Evolutionary conservation across 192 early-diverging fungal species (phyloP), one percentile per base, ranked within the genome.

Genomic region (Radiomyces spectabilis): DNA sequence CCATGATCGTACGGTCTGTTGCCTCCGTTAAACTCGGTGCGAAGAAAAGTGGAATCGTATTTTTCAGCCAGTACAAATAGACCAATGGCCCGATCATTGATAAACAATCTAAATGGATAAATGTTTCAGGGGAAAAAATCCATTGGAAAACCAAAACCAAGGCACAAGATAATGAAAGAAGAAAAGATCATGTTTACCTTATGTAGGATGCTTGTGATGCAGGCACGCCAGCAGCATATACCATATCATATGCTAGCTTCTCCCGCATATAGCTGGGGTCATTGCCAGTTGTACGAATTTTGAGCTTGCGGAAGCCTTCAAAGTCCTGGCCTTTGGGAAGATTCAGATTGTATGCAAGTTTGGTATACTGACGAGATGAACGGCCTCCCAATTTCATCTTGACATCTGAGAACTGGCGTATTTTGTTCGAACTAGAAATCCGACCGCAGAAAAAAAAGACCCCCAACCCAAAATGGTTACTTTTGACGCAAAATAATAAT

Each of bases 231-330:
- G 57, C 51, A 16, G 56, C 41, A 7, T 60, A 29, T 2, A 50
- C 18, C 30, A 59, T 49, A 25, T 59, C 45, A 35, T 26, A 25
- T 15, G 53, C 27, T 10, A 66, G 30, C 32, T 55, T 53, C 21
- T 66, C 64, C 16, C 64, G 52, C 18, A 66, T 55, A 34, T 60
- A 66, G 31, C 52, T 55, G 9, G 64, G 64, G 25, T 66, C 64
- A 13, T 24, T 50, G 7, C 33, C 40, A 22, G 46, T 10, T 3
- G 64, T 30, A 18, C 64, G 35, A n/a, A 66, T 25, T 19, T 66
- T 66, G 26, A 66, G 31, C 29, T 60, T 59, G 24, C 48, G 39
- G 5, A 44, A 55, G 1, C 57, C 64, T n/a, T 37, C 47, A 9
- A 66, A 41, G 0, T 41, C 6, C 13, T 66, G 33, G 0, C 33